Percentiles rank a stretch among this genome's conserved stretches.
phyloP scores from a whole-genome alignment of 1,139 yeast genomes.

The Wickerhamomyces sp. region DNA sequence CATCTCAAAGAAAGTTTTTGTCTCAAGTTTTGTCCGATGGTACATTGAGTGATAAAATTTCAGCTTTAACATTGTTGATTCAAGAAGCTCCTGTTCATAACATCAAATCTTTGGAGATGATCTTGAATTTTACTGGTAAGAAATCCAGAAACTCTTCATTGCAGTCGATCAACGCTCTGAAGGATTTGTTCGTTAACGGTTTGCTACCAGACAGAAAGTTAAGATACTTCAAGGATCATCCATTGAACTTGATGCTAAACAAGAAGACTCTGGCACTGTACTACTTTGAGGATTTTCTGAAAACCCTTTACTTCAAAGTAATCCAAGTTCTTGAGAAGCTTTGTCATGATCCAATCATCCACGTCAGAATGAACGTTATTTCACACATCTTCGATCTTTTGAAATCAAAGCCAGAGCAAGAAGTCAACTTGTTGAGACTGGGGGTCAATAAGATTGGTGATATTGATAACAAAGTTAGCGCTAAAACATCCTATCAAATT shows the following conservation, averaged over 20 bases:
- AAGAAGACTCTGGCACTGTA: conserved; percentile 59
- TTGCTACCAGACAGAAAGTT: conserved; percentile 84
- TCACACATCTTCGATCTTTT: conserved; percentile 75
- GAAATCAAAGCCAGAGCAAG: conserved; percentile 92
- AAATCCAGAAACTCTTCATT: conserved; percentile 92
- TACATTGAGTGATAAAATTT: conserved; percentile 92
- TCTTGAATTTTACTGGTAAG: conserved; percentile 76
- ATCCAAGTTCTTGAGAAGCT: conserved; percentile 57
- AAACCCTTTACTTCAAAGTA: conserved; percentile 67
- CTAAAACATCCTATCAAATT: conserved; percentile 79
- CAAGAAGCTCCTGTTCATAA: conserved; percentile 96
- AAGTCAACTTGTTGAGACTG: conserved; percentile 78
- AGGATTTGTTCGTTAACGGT: conserved; percentile 79
- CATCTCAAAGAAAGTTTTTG: conserved; percentile 85
- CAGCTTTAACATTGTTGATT: conserved; percentile 84
- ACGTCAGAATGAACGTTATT: conserved; percentile 76
- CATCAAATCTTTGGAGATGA: conserved; percentile 72
- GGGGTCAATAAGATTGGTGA: conserved; percentile 96
- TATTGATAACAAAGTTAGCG: conserved; percentile 81
- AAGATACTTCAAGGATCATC: conserved; percentile 76
- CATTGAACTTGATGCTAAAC: conserved; percentile 43
- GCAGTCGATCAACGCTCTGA: conserved; percentile 83
- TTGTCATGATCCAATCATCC: conserved; percentile 88
- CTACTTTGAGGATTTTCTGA: conserved; percentile 87
- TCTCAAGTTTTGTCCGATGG: conserved; percentile 86